phyloP scores from a whole-genome alignment of 805 yeast genomes.

The Scheffersomyces lignosus region DNA sequence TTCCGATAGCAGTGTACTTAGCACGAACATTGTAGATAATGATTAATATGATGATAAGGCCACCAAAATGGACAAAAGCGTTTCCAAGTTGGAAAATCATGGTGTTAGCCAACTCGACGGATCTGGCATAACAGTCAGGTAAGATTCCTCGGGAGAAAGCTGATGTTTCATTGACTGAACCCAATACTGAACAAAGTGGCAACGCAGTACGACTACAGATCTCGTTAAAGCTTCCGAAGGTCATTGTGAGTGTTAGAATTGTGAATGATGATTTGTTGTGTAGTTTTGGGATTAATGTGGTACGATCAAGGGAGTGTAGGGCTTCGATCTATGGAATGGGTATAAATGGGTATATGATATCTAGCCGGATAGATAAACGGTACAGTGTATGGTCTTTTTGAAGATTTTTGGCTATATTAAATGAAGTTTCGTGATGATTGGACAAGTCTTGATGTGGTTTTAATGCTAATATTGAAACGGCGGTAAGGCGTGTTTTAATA shows the following conservation, averaged over 20 bases:
- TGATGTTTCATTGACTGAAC: conserved; percentile 41
- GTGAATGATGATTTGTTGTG: not conserved
- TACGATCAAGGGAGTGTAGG: too few relatives aligned
- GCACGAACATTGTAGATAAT: conserved; percentile 75
- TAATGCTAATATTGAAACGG: too few relatives aligned
- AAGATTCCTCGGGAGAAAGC: conserved; percentile 58
- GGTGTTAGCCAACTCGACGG: conserved; percentile 87
- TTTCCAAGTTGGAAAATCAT: conserved; percentile 86
- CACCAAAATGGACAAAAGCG: conserved; percentile 80
- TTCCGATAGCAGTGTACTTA: conserved; percentile 93
- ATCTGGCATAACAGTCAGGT: conserved; percentile 80
- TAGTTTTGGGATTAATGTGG: not conserved
- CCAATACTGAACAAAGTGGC: conserved; percentile 78
- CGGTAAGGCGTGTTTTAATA: too few relatives aligned
- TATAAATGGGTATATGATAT: too few relatives aligned
- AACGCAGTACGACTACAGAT: conserved; percentile 70
- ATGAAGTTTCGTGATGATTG: too few relatives aligned
- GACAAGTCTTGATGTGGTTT: too few relatives aligned
- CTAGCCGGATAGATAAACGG: too few relatives aligned
- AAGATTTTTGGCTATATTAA: too few relatives aligned
- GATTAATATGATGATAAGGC: conserved; percentile 61
- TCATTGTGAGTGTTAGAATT: conserved; percentile 38
- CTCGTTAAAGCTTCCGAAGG: conserved; percentile 62
- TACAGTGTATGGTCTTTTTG: too few relatives aligned
- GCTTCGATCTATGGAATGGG: too few relatives aligned